Base-by-base conservation (phyloP, 768 basidiomycete genomes). In the Amylocystis lapponica region DNA sequence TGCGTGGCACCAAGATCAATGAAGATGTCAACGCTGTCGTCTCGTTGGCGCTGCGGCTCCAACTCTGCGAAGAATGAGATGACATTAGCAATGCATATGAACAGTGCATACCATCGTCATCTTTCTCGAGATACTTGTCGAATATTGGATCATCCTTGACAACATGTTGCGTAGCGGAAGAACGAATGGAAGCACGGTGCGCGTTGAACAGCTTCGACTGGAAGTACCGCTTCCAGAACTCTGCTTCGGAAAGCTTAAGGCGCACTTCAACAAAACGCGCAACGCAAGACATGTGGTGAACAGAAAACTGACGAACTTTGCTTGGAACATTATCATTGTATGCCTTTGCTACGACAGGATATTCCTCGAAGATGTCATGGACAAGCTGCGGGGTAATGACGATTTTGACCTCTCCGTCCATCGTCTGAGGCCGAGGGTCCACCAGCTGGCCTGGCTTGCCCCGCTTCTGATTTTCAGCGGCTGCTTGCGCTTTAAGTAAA, bases 141-240 rank as follows among this genome's bases (percentile, higher is more conserved):
- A 99, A 90, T 43, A 98, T 93, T 0, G 86, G 76, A 58, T 99
- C 96, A 38, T 87, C 87, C 62, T 88, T 86, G 42, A 90, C 84
- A 7, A 88, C 81, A 55, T 87, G 83, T 54, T 86, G 88, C 13
- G 83, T 70, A 10, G 86, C 89, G 14, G 86, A 82, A 20, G 84
- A 91, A 45, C 89, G 83, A 47, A 92, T 92, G 22, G 89, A 93
- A 8, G 93, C 94, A 12, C 93, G 83, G 62, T 98, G 91, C 2
- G 86, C 83, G 58, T 97, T 89, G 74, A 96, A 98, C 11, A 99
- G 72, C 57, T 87, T 93, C 22, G 92, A 95, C 56, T 90, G 86
- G 62, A 99, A 96, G 68, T 97, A 99, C 36, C 96, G 80, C 55
- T 80, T 84, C 96, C 96, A 99, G 60, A 99, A 99, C 56, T 88